Evolutionary conservation across 2,329 filamentous ascomycete genomes (phyloP).

Genomic region (Incumbomyces lentus): DNA sequence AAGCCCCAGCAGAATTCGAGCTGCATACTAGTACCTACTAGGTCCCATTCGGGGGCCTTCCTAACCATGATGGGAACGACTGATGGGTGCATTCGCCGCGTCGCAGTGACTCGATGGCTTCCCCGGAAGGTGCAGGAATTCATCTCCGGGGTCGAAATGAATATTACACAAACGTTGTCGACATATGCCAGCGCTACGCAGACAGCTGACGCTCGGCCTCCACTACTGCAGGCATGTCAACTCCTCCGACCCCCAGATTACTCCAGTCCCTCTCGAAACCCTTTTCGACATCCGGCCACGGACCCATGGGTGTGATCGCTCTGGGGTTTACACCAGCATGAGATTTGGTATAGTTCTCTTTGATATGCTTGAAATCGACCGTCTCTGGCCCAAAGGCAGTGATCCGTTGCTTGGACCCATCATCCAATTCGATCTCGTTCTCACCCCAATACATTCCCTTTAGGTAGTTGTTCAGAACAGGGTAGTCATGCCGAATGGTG

Average conservation of each 20-base stretch:
- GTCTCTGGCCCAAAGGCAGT: conserved; percentile 31
- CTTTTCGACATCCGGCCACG: conserved; percentile 48
- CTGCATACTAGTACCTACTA: too few species aligned
- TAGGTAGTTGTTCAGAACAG: conserved; percentile 51
- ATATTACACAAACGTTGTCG: too few species aligned
- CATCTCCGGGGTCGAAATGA: too few species aligned
- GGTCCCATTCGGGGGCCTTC: too few species aligned
- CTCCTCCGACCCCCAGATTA: conserved; percentile 38
- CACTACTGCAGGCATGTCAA: conserved; percentile 24
- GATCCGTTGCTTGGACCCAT: conserved; percentile 32
- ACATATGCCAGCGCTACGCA: background rate
- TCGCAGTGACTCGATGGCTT: too few species aligned
- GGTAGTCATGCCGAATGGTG: conserved; percentile 50
- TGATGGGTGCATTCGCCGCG: too few species aligned
- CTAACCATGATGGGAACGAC: too few species aligned
- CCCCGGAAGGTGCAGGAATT: too few species aligned
- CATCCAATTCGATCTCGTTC: conserved; percentile 10
- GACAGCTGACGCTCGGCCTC: conserved; percentile 15
- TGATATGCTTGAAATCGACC: conserved; percentile 58
- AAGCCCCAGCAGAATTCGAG: too few species aligned
- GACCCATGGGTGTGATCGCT: conserved; percentile 53
- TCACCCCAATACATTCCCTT: conserved; percentile 50
- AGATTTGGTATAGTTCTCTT: conserved; percentile 57
- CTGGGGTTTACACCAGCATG: conserved; percentile 50
- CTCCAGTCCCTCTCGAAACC: conserved; percentile 41